Conservation (phyloP, 768 basidiomycete species). For the Myochromella boudieri region DNA sequence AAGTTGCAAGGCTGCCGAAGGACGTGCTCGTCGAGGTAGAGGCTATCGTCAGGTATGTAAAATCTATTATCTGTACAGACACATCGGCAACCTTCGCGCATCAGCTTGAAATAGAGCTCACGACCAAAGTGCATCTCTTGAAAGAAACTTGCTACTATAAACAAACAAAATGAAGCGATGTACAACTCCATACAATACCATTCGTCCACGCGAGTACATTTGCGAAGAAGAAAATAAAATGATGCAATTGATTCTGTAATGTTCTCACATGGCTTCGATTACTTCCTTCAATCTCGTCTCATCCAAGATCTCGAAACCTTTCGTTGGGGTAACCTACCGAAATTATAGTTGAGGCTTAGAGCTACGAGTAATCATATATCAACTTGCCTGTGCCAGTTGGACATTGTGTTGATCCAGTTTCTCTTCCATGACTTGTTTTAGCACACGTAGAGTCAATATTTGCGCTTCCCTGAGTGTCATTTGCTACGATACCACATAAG, state of each 20-base stretch:
- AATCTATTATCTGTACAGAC: background rate
- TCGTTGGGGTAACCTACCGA: constrained; percentile 69
- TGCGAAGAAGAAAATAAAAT: constrained; percentile 1
- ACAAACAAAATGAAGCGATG: too few relatives aligned
- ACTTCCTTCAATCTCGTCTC: constrained; percentile 79
- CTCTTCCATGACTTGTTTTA: constrained; percentile 99
- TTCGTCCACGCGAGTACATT: background rate
- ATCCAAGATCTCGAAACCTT: constrained; percentile 88
- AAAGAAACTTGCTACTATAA: too few relatives aligned
- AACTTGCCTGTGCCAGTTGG: constrained; percentile 85
- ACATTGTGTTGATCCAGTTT: constrained; percentile 99
- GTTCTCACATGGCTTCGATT: constrained; percentile 76
- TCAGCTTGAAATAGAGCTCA: constrained; percentile 32
- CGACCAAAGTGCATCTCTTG: too few relatives aligned
- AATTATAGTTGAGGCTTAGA: background rate
- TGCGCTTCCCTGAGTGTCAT: constrained; percentile 92
- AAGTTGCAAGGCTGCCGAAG: constrained; percentile 85
- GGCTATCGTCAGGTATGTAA: constrained; percentile 71
- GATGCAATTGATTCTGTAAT: constrained; percentile 9
- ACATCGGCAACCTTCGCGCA: background rate
- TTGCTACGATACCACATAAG: constrained; percentile 51
- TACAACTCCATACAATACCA: too few relatives aligned
- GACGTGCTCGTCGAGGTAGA: constrained; percentile 94
- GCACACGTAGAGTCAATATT: constrained; percentile 77
- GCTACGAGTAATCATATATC: background rate